These are phyloP conservation scores for Penicillium sp. DNA, from an alignment of 2,329 filamentous ascomycete genomes.

Conservation along the genomic window DNA sequence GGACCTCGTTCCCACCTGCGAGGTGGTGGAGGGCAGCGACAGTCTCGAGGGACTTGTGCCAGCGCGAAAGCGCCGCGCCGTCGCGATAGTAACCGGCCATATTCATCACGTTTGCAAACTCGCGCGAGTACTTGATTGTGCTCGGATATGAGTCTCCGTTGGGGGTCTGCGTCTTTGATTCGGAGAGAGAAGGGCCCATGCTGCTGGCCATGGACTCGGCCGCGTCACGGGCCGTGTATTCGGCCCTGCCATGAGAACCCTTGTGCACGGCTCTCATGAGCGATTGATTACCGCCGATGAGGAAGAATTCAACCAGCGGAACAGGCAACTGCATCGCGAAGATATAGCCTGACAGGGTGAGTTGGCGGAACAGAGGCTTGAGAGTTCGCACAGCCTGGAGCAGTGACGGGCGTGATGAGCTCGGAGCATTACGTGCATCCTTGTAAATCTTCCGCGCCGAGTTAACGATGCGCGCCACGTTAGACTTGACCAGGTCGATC, in stretches of 20 bases:
- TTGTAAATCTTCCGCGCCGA: constrained; percentile 52
- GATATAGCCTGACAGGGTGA: constrained; percentile 53
- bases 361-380: constrained; percentile 50
- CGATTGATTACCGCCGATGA: constrained; percentile 50
- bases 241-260: constrained; percentile 33
- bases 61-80: constrained; percentile 43
- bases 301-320: constrained; percentile 44
- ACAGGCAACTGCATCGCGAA: constrained; percentile 54
- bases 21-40: constrained; percentile 50
- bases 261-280: constrained; percentile 47
- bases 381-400: constrained; percentile 44
- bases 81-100: constrained; percentile 57
- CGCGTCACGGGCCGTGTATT: constrained; percentile 34
- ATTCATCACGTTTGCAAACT: constrained; percentile 49
- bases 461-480: constrained; percentile 40
- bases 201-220: constrained; percentile 52
- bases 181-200: constrained; percentile 50
- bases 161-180: constrained; percentile 39
- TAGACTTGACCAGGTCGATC: constrained; percentile 44
- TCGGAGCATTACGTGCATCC: constrained; percentile 46
- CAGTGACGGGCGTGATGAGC: constrained; percentile 45
- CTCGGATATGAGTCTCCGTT: constrained; percentile 39
- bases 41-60: constrained; percentile 53
- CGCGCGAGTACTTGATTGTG: constrained; percentile 40
- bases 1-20: constrained; percentile 28